Evolutionary conservation across 805 yeast genomes (phyloP).

Genomic region (Metschnikowia picachoensis): DNA sequence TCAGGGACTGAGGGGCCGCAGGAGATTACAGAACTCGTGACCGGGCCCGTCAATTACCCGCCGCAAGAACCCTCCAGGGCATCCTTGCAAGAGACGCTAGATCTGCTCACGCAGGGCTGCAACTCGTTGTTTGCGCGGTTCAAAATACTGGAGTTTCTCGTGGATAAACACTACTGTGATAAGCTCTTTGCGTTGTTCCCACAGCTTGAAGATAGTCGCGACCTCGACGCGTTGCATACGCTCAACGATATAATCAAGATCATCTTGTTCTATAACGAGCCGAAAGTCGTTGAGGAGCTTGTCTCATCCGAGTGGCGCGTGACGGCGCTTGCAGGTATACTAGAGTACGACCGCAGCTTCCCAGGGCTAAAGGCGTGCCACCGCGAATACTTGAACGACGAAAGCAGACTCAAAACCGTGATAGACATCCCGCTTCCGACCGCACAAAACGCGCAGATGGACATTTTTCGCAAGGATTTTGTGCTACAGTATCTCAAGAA

Average conservation of each 20-base stretch:
- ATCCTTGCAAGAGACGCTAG: constrained; percentile 52
- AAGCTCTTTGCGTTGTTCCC: constrained; percentile 52
- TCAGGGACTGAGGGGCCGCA: constrained; percentile 18
- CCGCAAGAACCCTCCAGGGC: constrained; percentile 43
- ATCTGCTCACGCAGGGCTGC: constrained; percentile 55
- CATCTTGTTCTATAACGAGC: constrained; percentile 66
- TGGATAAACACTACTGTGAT: constrained; percentile 49
- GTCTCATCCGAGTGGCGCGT: constrained; percentile 30
- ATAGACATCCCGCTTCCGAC: constrained; percentile 48
- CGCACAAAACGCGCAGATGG: constrained; percentile 37
- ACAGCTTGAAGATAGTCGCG: constrained; percentile 49
- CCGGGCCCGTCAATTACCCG: constrained; percentile 78
- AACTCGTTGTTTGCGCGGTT: constrained; percentile 61
- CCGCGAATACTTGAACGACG: constrained; percentile 57
- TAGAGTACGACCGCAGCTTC: constrained; percentile 86
- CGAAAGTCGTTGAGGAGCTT: constrained; percentile 31
- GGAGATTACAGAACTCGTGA: constrained; percentile 70
- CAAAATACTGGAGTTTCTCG: constrained; percentile 53
- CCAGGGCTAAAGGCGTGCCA: constrained; percentile 79
- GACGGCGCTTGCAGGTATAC: constrained; percentile 64
- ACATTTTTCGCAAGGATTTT: constrained; percentile 68
- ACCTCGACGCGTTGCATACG: constrained; percentile 55
- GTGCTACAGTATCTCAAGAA: constrained; percentile 79
- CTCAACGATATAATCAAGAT: constrained; percentile 74
- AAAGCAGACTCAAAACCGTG: constrained; percentile 65